These are phyloP conservation scores for Pholiota conissans DNA, from an alignment of 768 basidiomycete genomes.

Conservation along the genomic window DNA sequence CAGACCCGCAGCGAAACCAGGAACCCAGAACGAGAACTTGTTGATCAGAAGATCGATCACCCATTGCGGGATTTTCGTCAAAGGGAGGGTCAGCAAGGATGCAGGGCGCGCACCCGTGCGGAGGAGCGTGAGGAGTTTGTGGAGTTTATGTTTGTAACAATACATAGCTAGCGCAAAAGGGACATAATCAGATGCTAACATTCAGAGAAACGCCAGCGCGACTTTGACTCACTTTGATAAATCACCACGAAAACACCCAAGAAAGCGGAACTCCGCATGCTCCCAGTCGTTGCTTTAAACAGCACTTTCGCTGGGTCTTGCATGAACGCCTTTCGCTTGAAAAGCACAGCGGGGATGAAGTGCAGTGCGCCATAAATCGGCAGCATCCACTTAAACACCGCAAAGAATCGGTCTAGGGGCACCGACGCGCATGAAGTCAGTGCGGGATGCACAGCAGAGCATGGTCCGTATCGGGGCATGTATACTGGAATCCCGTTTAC, in stretches of 20 bases:
- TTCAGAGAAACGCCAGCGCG: neutral
- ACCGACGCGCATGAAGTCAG: constrained; percentile 58
- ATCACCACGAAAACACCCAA: constrained; percentile 79
- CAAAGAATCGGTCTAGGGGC: constrained; percentile 69
- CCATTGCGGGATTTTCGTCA: constrained; percentile 41
- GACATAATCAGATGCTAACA: constrained; percentile 1
- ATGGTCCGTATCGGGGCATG: constrained; percentile 58
- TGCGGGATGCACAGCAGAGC: constrained; percentile 78
- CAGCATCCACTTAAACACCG: constrained; percentile 83
- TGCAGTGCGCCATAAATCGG: constrained; percentile 89
- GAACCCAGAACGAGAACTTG: constrained; percentile 71
- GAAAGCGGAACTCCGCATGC: constrained; percentile 83
- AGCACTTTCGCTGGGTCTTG: constrained; percentile 69
- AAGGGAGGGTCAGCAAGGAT: constrained; percentile 28
- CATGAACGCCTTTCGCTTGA: constrained; percentile 69
- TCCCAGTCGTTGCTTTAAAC: constrained; percentile 65
- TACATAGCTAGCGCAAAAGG: constrained; percentile 44
- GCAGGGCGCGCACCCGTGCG: constrained; percentile 19
- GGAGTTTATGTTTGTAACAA: constrained; percentile 66
- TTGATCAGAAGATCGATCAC: constrained; percentile 60
- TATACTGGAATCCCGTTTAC: constrained; percentile 26
- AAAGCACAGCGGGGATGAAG: constrained; percentile 81
- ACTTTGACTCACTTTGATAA: constrained; percentile 64
- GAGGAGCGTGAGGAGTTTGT: constrained; percentile 44
- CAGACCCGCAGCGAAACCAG: constrained; percentile 73